Percentiles rank a stretch among this genome's conserved stretches.
Evolutionary conservation across 257 asterid species (phyloP).

Genomic region (Scutellaria baicalensis): DNA sequence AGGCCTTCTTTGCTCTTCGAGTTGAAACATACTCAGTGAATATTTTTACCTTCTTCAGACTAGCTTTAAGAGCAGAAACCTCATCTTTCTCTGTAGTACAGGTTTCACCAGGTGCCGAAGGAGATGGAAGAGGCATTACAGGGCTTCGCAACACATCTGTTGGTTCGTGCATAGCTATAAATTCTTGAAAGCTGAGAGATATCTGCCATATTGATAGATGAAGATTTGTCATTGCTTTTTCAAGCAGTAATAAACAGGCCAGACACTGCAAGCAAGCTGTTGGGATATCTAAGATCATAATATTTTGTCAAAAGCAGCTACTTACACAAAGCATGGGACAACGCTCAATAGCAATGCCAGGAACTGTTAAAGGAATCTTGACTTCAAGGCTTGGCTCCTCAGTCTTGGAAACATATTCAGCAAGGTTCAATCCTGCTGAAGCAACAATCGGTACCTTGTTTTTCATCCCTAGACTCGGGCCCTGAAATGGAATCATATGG

Average conservation of each 20-base stretch:
- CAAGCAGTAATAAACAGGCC: background rate
- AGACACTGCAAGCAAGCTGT: background rate
- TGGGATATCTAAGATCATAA: background rate
- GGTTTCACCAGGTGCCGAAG: constrained; percentile 43
- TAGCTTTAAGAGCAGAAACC: constrained; percentile 88
- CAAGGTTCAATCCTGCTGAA: constrained; percentile 60
- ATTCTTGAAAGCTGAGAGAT: constrained; percentile 56
- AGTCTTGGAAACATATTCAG: constrained; percentile 60
- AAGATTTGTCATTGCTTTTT: background rate
- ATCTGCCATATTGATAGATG: constrained; percentile 39
- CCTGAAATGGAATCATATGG: constrained; percentile 32
- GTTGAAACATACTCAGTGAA: constrained; percentile 74
- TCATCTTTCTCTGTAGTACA: constrained; percentile 66
- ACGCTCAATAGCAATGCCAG: constrained; percentile 33
- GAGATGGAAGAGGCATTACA: constrained; percentile 39
- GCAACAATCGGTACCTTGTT: constrained; percentile 59
- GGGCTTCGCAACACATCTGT: constrained; percentile 44
- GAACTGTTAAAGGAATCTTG: constrained; percentile 55
- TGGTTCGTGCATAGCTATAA: constrained; percentile 45
- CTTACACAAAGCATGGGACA: constrained; percentile 59
- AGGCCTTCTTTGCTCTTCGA: constrained; percentile 78
- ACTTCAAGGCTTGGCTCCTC: constrained; percentile 48
- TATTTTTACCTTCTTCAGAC: constrained; percentile 79
- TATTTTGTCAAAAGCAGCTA: background rate
- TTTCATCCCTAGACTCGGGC: constrained; percentile 52